Base-by-base conservation (phyloP, 2,329 filamentous ascomycete genomes). In the Podosphaera aphanis region DNA sequence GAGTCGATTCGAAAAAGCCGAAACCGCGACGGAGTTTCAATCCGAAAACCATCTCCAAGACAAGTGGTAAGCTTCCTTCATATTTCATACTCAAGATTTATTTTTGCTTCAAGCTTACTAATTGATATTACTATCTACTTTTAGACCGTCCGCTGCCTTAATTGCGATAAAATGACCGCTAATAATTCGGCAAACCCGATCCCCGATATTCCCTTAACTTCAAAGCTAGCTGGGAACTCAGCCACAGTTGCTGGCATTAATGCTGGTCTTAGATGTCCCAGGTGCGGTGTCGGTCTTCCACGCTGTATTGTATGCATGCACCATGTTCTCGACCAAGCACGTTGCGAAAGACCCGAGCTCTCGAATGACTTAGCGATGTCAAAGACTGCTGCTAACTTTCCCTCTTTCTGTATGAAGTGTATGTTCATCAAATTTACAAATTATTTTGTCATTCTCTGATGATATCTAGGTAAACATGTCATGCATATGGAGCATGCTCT, bases 1-100 rank as follows among this genome's bases (percentile, higher is more conserved):
- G 77, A 82, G 57, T 80, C 81, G 56, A 83, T 78, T 20, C 74
- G 75, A 51, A 71, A 71, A 52, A 79, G 77, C 42, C 61, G 63
- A 52, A 73, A 77, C 47, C 71, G 73, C 45, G 70, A 75, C 45
- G 79, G 78, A 36, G 61, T 63, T 6, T 72, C 72, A n/a, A 69
- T 72, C 6, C 69, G 81, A 51, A 74, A 73, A 47, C 70, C 77
- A 1, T 70, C 77, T 0, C 73, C 73, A 2, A 67, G 77, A 27
- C 80, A 83, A 61, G 73, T 88, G 45, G 41, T 43, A 43, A 20
- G 13, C 15, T 20, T 33, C 25, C 16, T 18, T 15, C 23, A 29
- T 23, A n/a, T n/a, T n/a, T n/a, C n/a, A n/a, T n/a, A n/a, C n/a
- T n/a, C n/a, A n/a, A n/a, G n/a, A n/a, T n/a, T n/a, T n/a, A n/a